These are phyloP conservation scores for Aspergillus calidoustus DNA, from an alignment of 2,329 filamentous ascomycete species.

Conservation along the genomic window DNA sequence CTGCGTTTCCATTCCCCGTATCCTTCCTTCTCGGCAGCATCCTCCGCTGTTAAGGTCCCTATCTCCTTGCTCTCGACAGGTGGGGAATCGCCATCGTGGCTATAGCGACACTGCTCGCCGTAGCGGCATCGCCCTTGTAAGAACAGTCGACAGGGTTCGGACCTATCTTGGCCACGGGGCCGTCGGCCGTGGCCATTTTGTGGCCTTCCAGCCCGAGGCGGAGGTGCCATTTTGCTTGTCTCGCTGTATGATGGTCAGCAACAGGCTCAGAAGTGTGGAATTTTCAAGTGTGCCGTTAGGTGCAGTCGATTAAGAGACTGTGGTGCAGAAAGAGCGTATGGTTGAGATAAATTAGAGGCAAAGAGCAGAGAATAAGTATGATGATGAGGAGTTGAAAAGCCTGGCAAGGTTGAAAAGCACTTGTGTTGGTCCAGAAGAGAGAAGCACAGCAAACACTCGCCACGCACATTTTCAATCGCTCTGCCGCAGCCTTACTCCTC, in stretches of 20 bases:
- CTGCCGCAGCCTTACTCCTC: background rate
- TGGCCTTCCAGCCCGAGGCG: background rate
- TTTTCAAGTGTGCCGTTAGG: background rate
- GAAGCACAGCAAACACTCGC: too few species aligned
- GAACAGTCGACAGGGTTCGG: background rate
- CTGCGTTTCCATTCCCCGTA: conserved; percentile 4
- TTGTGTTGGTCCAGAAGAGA: background rate
- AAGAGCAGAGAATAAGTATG: background rate
- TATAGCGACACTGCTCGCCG: background rate
- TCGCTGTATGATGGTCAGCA: background rate
- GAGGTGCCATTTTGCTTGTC: background rate
- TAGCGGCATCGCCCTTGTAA: background rate
- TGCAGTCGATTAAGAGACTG: background rate
- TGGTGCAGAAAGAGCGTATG: background rate
- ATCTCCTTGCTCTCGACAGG: background rate
- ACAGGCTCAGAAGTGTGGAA: background rate
- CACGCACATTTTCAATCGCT: background rate
- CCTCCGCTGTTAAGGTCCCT: background rate
- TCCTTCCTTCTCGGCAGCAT: background rate
- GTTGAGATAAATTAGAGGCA: background rate
- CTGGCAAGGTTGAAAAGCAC: background rate
- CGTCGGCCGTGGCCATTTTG: background rate
- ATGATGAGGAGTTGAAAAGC: background rate
- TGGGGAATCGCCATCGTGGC: background rate
- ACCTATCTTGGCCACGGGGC: background rate